Conservation (phyloP, 2,329 filamentous ascomycete genomes). For the Aurifilum marmelostoma region DNA sequence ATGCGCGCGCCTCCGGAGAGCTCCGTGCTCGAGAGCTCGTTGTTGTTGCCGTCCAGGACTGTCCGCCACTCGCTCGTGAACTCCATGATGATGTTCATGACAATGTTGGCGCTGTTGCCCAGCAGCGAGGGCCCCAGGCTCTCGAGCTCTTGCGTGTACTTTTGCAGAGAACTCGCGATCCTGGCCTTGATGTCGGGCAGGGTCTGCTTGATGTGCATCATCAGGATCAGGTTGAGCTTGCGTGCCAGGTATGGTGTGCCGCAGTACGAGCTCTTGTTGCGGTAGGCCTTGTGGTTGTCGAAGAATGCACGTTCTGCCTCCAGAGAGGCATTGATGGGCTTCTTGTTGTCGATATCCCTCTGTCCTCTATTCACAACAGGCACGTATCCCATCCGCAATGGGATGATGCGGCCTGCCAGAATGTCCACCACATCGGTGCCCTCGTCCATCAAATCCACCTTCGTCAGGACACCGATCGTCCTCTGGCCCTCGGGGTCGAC, state of each 20-base stretch:
- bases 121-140: slow-evolving; percentile 91
- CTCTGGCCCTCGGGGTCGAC: slow-evolving; percentile 92
- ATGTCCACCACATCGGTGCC: slow-evolving; percentile 98
- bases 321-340: slow-evolving; percentile 85
- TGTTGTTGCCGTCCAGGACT: slow-evolving; percentile 94
- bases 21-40: slow-evolving; percentile 91
- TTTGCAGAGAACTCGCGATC: slow-evolving; percentile 90
- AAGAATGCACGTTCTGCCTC: slow-evolving; percentile 97
- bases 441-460: slow-evolving; percentile 98
- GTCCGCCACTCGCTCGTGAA: slow-evolving; percentile 98
- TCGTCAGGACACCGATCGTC: slow-evolving; percentile 96
- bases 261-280: slow-evolving; percentile 98
- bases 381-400: slow-evolving; percentile 87
- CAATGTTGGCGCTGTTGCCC: slow-evolving; percentile 93
- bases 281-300: slow-evolving; percentile 97
- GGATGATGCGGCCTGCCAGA: slow-evolving; percentile 96
- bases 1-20: slow-evolving; percentile 97
- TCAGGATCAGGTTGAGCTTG: slow-evolving; percentile 96
- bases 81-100: slow-evolving; percentile 98
- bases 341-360: slow-evolving; percentile 97
- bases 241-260: slow-evolving; percentile 95
- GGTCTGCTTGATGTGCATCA: slow-evolving; percentile 99
- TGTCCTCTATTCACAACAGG: slow-evolving; percentile 98
- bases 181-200: slow-evolving; percentile 97
- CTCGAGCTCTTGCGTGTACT: slow-evolving; percentile 82